Evolutionary conservation across 2,329 filamentous ascomycete species (phyloP), one percentile per base, ranked within the genome.

Genomic region (Dothistroma septosporum): DNA sequence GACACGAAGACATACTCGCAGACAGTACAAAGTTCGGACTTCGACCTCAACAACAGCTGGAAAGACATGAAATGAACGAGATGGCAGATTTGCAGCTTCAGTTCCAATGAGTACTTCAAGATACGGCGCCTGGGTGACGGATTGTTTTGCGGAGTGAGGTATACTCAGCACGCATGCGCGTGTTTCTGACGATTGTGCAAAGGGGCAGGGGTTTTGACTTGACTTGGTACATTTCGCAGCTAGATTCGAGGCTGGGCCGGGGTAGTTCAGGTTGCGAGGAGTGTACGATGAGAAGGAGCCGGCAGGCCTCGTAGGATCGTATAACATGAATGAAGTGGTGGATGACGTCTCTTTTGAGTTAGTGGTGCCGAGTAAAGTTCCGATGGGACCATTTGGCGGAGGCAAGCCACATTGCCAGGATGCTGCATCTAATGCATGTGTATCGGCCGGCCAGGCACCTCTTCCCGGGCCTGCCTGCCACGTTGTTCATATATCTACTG

Each of bases 41-140:
- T 44, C 41, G 24, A 44, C 14, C 41, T 19, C n/a, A 44, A 44
- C 41, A 44, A 44, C 41, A 44, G 41, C 41, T 22, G 32, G 22
- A 41, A 41, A 11, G 32, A 54, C 52, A 54, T n/a, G 52, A 44
- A 41, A 41, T 37, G 22, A n/a, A 55, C 37, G 53, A 47, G 35
- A 55, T 55, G 53, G 53, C 53, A 55, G 35, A 32, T 47, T 55
- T 55, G 53, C 24, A 47, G 53, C 61, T 55, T 50, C 61, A 50
- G 9, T 50, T 28, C 24, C 22, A 50, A 21, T 59, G 53, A 53
- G 47, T n/a, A 53, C 22, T 21, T 48, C 49, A 31, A 22, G 8
- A 48, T 50, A 53, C 35, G 50, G 50, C 31, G 50, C 50, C 24
- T 28, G 21, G 47, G 28, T 48, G 53, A 44, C 56, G 31, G 19